Percentiles rank a stretch among this genome's conserved stretches.
phyloP scores from a whole-genome alignment of 2,329 filamentous ascomycete species.

The Cladosporium sp. region DNA sequence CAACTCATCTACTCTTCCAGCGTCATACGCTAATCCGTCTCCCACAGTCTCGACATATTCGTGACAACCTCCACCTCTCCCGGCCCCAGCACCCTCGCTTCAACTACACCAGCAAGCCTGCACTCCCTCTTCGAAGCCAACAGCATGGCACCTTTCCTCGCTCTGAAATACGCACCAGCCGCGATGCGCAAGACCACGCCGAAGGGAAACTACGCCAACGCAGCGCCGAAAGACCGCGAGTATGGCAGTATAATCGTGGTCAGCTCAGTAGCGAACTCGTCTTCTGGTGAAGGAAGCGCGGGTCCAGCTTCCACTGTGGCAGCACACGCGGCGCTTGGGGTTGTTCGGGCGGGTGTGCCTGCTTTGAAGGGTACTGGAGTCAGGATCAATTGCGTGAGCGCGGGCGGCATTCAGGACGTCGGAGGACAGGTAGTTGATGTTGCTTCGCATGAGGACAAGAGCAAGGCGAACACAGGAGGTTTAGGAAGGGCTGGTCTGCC shows the following conservation, averaged over 20 bases:
- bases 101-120: conserved; percentile 54
- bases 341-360: conserved; percentile 56
- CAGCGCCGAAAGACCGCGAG: conserved; percentile 55
- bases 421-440: conserved; percentile 48
- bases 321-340: conserved; percentile 57
- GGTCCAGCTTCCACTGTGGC: conserved; percentile 59
- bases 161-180: conserved; percentile 60
- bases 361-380: conserved; percentile 56
- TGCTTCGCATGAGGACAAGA: conserved; percentile 29
- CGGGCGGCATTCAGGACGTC: conserved; percentile 46
- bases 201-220: conserved; percentile 55
- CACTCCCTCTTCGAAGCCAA: conserved; percentile 58
- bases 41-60: conserved; percentile 54
- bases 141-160: conserved; percentile 60
- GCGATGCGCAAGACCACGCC: conserved; percentile 59
- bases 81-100: conserved; percentile 53
- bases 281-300: conserved; percentile 56
- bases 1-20: no score
- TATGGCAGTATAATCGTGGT: conserved; percentile 63
- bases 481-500: conserved; percentile 56
- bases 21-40: not conserved
- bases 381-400: conserved; percentile 53
- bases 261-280: conserved; percentile 47
- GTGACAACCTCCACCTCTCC: conserved; percentile 56
- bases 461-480: conserved; percentile 51